phyloP scores from a whole-genome alignment of 2,329 filamentous ascomycete genomes.

The Ophiostoma australiae region DNA sequence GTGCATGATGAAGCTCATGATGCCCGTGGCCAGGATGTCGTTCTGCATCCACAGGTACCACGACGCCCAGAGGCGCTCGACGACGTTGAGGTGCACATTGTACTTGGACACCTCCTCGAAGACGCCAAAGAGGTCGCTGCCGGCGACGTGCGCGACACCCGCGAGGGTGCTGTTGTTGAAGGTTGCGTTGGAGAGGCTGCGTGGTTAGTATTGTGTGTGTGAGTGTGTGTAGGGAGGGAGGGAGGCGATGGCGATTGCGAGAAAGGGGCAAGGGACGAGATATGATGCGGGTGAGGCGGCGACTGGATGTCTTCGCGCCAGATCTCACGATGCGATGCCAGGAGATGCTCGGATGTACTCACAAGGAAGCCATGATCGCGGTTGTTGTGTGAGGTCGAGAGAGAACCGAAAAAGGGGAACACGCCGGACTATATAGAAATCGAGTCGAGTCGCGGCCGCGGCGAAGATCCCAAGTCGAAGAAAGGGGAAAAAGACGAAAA shows the following conservation, averaged over 20 bases:
- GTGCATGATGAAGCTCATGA: slow-evolving; percentile 96
- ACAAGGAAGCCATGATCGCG: slow-evolving; percentile 22
- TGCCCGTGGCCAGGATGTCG: slow-evolving; percentile 90
- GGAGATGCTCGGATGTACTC: background rate
- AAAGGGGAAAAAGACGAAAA: slow-evolving; percentile 17
- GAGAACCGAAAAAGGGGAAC: slow-evolving; percentile 9
- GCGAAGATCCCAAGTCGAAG: slow-evolving; percentile 15
- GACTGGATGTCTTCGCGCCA: background rate
- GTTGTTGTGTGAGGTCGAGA: slow-evolving; percentile 10
- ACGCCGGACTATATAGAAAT: slow-evolving; percentile 11
- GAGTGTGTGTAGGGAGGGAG: background rate
- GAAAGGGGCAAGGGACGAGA: background rate
- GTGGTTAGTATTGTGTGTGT: background rate
- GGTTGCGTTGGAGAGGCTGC: slow-evolving; percentile 23
- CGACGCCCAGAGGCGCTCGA: slow-evolving; percentile 86
- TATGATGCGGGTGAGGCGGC: background rate
- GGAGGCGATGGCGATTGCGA: background rate
- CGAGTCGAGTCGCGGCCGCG: slow-evolving; percentile 4
- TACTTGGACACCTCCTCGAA: slow-evolving; percentile 61
- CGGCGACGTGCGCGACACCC: slow-evolving; percentile 33
- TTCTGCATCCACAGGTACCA: slow-evolving; percentile 99
- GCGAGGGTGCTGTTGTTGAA: slow-evolving; percentile 24
- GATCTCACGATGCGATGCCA: background rate
- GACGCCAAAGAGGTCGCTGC: slow-evolving; percentile 52
- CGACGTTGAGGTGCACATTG: slow-evolving; percentile 81